Percentiles rank a stretch among this genome's conserved stretches.
These are phyloP conservation scores for Jaminaea rosea DNA, from an alignment of 1,284 basidiomycete species.

Conservation along the genomic window DNA sequence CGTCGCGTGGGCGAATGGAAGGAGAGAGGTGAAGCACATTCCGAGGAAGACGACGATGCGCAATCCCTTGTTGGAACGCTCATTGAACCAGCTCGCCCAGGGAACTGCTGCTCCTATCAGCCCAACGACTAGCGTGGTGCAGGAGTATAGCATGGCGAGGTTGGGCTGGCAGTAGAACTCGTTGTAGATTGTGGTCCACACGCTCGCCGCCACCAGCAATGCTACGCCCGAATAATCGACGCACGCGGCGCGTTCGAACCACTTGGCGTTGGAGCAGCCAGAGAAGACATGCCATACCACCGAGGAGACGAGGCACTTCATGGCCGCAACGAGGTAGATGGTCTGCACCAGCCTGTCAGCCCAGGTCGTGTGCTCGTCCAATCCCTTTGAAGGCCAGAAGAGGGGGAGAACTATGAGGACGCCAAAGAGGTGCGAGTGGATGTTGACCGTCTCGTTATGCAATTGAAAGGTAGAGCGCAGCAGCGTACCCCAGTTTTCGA, in stretches of 20 bases:
- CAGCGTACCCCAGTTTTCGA: slow-evolving; percentile 27
- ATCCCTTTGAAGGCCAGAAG: slow-evolving; percentile 38
- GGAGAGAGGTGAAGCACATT: slow-evolving; percentile 39
- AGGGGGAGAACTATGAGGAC: slow-evolving; percentile 31
- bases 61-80: slow-evolving; percentile 30
- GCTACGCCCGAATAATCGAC: slow-evolving; percentile 46
- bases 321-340: slow-evolving; percentile 41
- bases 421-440: slow-evolving; percentile 42
- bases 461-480: slow-evolving; percentile 40
- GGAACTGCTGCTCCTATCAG: slow-evolving; percentile 39
- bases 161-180: slow-evolving; percentile 46
- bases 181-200: slow-evolving; percentile 44
- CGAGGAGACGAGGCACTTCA: slow-evolving; percentile 39
- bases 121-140: slow-evolving; percentile 35
- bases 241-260: slow-evolving; percentile 43
- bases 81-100: slow-evolving; percentile 44
- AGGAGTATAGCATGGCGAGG: slow-evolving; percentile 34
- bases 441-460: slow-evolving; percentile 47
- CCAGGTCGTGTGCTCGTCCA: slow-evolving; percentile 38
- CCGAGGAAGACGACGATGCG: slow-evolving; percentile 40
- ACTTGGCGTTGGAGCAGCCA: slow-evolving; percentile 37
- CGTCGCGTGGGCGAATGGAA: slow-evolving; percentile 39
- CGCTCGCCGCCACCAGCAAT: slow-evolving; percentile 43
- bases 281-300: slow-evolving; percentile 47
- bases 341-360: slow-evolving; percentile 43